These are phyloP conservation scores for Mycena albidolilacea DNA, from an alignment of 768 basidiomycete species.

Conservation along the genomic window DNA sequence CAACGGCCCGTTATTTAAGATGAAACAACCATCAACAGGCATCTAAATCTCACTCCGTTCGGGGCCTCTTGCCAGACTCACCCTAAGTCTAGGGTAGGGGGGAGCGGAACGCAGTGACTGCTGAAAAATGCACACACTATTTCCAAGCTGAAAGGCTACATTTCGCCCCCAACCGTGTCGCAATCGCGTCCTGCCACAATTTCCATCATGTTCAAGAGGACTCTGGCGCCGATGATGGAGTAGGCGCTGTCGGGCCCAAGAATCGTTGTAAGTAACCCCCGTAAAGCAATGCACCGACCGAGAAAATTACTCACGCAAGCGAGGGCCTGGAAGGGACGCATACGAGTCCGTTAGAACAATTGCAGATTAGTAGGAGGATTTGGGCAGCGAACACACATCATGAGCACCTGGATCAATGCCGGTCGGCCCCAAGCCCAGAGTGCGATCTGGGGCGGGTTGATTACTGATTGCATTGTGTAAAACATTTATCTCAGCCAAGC, in stretches of 20 bases:
- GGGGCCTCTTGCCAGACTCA: too few species aligned
- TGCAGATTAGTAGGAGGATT: not conserved
- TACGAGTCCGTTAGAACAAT: not conserved
- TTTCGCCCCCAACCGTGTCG: not conserved
- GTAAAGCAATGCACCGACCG: not conserved
- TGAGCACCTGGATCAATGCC: conserved; percentile 11
- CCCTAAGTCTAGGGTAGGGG: too few species aligned
- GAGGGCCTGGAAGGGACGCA: conserved; percentile 2
- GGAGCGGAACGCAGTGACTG: too few species aligned
- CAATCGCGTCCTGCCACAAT: not conserved
- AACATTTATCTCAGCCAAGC: not conserved
- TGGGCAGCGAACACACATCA: conserved; percentile 1
- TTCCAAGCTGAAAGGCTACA: not conserved
- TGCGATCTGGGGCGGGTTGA: conserved; percentile 15
- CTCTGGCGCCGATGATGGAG: conserved; percentile 5
- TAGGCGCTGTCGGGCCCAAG: not conserved
- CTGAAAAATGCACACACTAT: too few species aligned
- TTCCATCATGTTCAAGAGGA: conserved; percentile 24
- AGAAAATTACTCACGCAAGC: not conserved
- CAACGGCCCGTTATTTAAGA: not conserved
- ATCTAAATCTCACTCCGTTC: not conserved
- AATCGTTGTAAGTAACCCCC: not conserved
- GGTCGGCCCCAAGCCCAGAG: conserved; percentile 29
- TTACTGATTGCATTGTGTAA: conserved; percentile 4
- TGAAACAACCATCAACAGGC: not conserved